These are phyloP conservation scores for Microascus cirrosus DNA, from an alignment of 2,329 filamentous ascomycete genomes.

Conservation along the genomic window DNA sequence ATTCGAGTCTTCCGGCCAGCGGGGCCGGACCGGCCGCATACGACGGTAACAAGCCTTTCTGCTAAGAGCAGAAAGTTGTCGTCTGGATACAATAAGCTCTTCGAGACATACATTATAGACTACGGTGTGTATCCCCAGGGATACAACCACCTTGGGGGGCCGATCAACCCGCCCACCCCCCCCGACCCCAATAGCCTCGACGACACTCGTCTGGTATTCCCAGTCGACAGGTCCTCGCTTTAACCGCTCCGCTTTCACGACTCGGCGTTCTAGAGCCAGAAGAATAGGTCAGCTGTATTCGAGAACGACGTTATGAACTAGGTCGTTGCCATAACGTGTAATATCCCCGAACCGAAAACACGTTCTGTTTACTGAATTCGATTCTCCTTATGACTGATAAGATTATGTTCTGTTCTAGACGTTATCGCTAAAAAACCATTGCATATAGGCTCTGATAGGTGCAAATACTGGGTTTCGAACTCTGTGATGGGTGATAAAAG, in stretches of 20 bases:
- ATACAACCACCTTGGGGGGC: background rate
- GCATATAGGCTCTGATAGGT: too few species aligned
- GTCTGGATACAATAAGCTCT: background rate
- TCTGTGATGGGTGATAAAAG: too few species aligned
- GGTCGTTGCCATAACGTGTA: background rate
- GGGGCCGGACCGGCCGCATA: background rate
- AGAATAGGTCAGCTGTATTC: slow-evolving; percentile 13
- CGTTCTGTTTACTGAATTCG: slow-evolving; percentile 24
- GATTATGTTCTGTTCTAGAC: too few species aligned
- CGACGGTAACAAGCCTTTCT: background rate
- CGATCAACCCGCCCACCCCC: background rate
- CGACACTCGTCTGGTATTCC: slow-evolving; percentile 4
- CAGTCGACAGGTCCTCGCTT: background rate
- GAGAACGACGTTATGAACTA: background rate
- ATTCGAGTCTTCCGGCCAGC: background rate
- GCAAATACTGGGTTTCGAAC: too few species aligned
- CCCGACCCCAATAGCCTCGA: slow-evolving; percentile 5
- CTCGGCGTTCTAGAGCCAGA: background rate
- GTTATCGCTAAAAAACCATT: too few species aligned
- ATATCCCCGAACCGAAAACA: slow-evolving; percentile 7
- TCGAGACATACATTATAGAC: background rate
- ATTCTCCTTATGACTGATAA: too few species aligned
- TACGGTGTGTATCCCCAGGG: background rate
- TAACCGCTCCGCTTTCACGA: background rate
- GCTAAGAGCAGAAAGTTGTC: background rate